Evolutionary conservation across 1,284 basidiomycete genomes (phyloP), one percentile per base, ranked within the genome.

Genomic region (Melampsora medusae): DNA sequence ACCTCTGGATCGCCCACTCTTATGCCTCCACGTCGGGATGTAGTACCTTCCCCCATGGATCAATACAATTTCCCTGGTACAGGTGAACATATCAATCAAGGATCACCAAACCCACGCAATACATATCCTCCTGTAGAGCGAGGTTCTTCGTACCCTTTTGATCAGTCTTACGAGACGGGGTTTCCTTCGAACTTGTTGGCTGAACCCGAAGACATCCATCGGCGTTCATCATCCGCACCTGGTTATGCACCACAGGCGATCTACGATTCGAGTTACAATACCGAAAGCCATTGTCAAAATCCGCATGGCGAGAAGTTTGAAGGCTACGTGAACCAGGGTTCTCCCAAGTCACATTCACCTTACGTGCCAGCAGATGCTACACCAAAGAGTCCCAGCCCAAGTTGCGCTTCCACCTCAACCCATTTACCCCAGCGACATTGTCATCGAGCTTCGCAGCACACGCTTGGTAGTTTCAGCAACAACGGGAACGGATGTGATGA

Each of bases 341-440:
- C 72, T n/a, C 72, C 72, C 12, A 28, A 46, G 16, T 75, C 72
- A 17, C 53, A 61, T 60, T 68, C 53, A 53, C 67, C 72, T n/a
- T 50, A 64, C 28, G 33, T 25, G n/a, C 35, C 31, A n/a, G 9
- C 28, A n/a, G 35, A 14, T n/a, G 25, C 35, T 19, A 64, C 66
- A 16, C 67, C 66, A 50, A 67, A 28, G 42, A 76, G 73, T 53
- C 73, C 73, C 4, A 76, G 66, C 16, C 73, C 73, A 10, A 76
- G 73, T 35, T 42, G 56, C 16, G 73, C 67, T 19, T 76, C 73
- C 14, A 76, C 73, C 2, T 76, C 73, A 17, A 76, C 73, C 17
- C 64, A 67, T 28, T 22, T 67, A 46, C 14, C 48, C 42, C 60
- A 46, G 12, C 56, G 38, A 31, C 56, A 76, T 42, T 69, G 67